phyloP scores from a whole-genome alignment of 139 green algal species.

The Chlorella vulgaris region DNA sequence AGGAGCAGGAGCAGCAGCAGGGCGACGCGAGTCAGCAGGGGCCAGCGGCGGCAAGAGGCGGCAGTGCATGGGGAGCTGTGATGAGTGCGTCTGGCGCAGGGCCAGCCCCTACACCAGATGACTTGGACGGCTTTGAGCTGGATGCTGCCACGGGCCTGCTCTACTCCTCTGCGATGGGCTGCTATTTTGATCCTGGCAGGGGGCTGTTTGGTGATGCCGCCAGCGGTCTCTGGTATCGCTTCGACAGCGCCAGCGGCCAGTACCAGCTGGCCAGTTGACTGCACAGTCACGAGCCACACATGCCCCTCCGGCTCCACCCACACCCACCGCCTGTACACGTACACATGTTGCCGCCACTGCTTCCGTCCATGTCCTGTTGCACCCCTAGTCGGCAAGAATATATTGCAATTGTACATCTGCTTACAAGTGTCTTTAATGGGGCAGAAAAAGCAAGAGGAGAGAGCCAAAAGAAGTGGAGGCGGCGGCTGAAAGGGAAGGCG shows the following conservation, averaged over 20 bases:
- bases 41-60: background rate
- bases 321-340: background rate
- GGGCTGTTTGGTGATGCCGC: constrained; percentile 60
- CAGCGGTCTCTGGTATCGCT: constrained; percentile 53
- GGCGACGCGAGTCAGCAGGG: no score
- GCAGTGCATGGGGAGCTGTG: background rate
- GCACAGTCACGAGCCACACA: background rate
- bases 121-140: constrained; percentile 32
- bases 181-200: constrained; percentile 49
- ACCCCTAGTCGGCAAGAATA: no score
- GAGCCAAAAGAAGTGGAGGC: no score
- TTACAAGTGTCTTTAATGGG: no score
- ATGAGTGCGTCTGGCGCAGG: background rate
- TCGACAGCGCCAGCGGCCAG: constrained; percentile 3
- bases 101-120: background rate
- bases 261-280: constrained; percentile 27
- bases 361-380: no score
- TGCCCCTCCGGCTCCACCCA: background rate
- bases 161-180: constrained; percentile 45
- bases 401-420: no score
- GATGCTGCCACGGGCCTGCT: constrained; percentile 13
- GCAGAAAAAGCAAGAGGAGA: no score
- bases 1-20: background rate
- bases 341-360: background rate
- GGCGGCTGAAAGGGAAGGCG: no score